phyloP scores from a whole-genome alignment of 768 basidiomycete genomes.

The Rhodocollybia butyracea region DNA sequence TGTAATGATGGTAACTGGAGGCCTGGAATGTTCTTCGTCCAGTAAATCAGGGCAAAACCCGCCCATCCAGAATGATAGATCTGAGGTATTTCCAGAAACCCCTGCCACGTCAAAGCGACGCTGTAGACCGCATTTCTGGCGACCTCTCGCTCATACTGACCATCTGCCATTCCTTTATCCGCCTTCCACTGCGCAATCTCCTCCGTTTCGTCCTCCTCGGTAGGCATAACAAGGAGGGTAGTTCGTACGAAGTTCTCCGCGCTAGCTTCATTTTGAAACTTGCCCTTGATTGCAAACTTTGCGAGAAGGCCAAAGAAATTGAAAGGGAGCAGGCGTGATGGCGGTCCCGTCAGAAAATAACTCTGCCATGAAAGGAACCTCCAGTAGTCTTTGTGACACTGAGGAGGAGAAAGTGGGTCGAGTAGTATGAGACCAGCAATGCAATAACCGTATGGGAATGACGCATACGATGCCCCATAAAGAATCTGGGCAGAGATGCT shows the following conservation, averaged over 20 bases:
- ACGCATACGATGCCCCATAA: conserved; percentile 46
- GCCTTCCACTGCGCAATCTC: conserved; percentile 38
- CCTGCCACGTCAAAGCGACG: conserved; percentile 48
- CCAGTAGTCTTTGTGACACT: conserved; percentile 41
- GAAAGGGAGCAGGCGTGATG: conserved; percentile 38
- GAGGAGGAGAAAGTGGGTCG: conserved; percentile 44
- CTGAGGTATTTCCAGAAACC: conserved; percentile 40
- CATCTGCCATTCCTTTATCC: conserved; percentile 35
- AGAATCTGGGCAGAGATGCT: conserved; percentile 54
- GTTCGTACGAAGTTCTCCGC: conserved; percentile 40
- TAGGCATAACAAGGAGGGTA: conserved; percentile 33
- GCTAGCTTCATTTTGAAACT: conserved; percentile 33
- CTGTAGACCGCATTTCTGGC: conserved; percentile 43
- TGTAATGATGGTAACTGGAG: conserved; percentile 43
- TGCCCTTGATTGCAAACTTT: conserved; percentile 25
- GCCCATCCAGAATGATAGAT: conserved; percentile 53
- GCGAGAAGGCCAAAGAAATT: conserved; percentile 30
- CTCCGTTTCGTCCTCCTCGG: conserved; percentile 32
- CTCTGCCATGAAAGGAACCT: conserved; percentile 42
- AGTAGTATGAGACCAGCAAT: conserved; percentile 47
- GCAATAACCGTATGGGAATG: conserved; percentile 46
- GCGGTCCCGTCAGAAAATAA: conserved; percentile 47
- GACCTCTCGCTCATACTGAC: conserved; percentile 38
- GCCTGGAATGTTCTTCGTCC: conserved; percentile 41
- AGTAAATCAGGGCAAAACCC: conserved; percentile 35